Base-by-base conservation (phyloP, 2,329 filamentous ascomycete species). In the Bipolaris zeicola region DNA sequence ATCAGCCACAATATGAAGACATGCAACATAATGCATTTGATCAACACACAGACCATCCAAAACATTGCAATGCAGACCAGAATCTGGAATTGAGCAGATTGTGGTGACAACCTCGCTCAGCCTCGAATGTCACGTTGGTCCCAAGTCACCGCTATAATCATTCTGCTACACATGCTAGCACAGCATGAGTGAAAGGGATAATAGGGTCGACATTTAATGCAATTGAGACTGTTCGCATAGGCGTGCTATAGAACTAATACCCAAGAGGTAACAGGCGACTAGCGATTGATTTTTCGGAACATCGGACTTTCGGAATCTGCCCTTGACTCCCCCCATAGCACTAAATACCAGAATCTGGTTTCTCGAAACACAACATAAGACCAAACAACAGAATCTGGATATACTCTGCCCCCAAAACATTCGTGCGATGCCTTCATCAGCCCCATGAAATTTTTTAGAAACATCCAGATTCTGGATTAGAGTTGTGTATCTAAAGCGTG, bases 391-490 rank as follows among this genome's bases (percentile, higher is more conserved):
- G 47, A 50, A 16, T 50, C 28, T 34, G 47, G 44, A 34, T 22
- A 8, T 16, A 11, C 20, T 26, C 6, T 13, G 20, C 33, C 33
- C 22, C 28, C 24, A 18, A 22, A 5, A 22, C 20, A 1, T 16
- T 16, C 28, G 14, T 7, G 33, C 33, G 3, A n/a, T 24, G 1
- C 26, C 3, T 33, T 33, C 26, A 33, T 14, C 6, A 33, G 6
- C 14, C 26, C n/a, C 33, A 10, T 14, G 22, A 10, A 20, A n/a
- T n/a, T n/a, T n/a, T n/a, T n/a, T n/a, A n/a, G n/a, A n/a, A n/a
- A n/a, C n/a, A n/a, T n/a, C n/a, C 47, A 50, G 47, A 50, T 42
- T 50, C 47, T 50, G 47, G 26, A 42, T 18, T 16, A 7, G 11
- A 37, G 31, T 4, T 47, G 37, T 20, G 18, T 37, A 47, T 37